Percentiles rank a stretch among this genome's conserved stretches.
phyloP scores from a whole-genome alignment of 805 yeast species.

The Candida chilensis region DNA sequence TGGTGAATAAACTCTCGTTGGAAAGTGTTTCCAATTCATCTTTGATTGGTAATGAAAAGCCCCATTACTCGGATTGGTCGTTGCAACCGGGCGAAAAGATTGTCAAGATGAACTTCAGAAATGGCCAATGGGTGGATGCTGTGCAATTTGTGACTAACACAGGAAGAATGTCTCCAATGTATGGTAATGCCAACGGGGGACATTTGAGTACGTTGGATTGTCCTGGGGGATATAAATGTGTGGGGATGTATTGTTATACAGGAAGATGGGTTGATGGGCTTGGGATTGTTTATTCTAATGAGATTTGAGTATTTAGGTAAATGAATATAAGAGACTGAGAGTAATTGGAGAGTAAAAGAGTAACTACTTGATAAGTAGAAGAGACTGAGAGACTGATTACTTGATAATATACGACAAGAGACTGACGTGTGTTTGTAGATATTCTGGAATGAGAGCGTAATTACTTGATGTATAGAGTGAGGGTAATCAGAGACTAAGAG shows the following conservation, averaged over 20 bases:
- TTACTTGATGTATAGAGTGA: no score
- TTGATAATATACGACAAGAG: no score
- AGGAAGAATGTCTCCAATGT: constrained; percentile 45
- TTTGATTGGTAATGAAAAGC: constrained; percentile 44
- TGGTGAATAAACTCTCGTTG: constrained; percentile 2
- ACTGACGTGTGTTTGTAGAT: no score
- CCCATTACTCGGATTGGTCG: constrained; percentile 43
- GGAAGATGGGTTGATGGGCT: constrained; percentile 69
- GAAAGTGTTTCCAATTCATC: no score
- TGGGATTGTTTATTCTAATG: constrained; percentile 64
- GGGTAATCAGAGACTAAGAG: no score
- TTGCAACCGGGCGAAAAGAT: constrained; percentile 53
- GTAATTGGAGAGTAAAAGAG: no score
- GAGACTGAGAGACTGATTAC: no score
- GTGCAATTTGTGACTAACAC: constrained; percentile 57
- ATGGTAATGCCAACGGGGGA: constrained; percentile 68
- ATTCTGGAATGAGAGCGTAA: no score
- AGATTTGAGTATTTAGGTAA: no score
- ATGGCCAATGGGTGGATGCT: constrained; percentile 90
- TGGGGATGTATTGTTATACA: constrained; percentile 66
- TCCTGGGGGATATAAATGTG: constrained; percentile 52
- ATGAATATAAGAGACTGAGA: no score
- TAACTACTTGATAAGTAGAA: no score
- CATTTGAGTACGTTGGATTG: constrained; percentile 43
- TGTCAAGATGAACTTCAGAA: constrained; percentile 50